A percentile compares a stretch with the other conserved stretches of the same genome.
phyloP scores from a whole-genome alignment of 2,329 filamentous ascomycete genomes.

The Rutstroemia sydowiana region DNA sequence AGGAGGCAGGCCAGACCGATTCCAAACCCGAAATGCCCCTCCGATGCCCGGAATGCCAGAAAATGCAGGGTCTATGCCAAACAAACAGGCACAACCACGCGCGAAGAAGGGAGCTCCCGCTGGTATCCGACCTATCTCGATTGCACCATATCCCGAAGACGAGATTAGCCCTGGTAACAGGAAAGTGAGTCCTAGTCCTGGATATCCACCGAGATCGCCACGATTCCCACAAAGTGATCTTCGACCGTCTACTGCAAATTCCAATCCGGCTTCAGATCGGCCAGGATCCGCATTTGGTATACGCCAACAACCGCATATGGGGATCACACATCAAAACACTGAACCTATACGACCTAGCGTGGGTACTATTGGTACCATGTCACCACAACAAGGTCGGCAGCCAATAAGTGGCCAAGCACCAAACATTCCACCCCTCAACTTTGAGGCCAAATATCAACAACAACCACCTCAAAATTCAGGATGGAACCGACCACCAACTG shows the following conservation, averaged over 20 bases:
- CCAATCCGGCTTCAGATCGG: constrained; percentile 35
- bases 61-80: constrained; percentile 17
- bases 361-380: constrained; percentile 40
- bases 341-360: constrained; percentile 37
- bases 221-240: constrained; percentile 36
- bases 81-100: background rate
- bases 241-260: constrained; percentile 29
- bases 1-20: constrained; percentile 53
- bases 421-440: constrained; percentile 5
- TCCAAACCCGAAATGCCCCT: constrained; percentile 37
- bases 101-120: constrained; percentile 11
- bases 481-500: constrained; percentile 8
- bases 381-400: constrained; percentile 30
- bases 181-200: background rate
- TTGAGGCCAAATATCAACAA: constrained; percentile 9
- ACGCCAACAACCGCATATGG: constrained; percentile 30
- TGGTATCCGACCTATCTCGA: constrained; percentile 24
- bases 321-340: constrained; percentile 11
- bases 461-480: background rate
- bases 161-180: constrained; percentile 35
- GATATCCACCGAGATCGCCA: constrained; percentile 14
- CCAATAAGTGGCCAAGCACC: constrained; percentile 1
- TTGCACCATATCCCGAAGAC: constrained; percentile 65
- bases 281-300: constrained; percentile 43
- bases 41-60: constrained; percentile 27